Conservation (phyloP, 345 rosid genomes). For the Salix exigua region DNA sequence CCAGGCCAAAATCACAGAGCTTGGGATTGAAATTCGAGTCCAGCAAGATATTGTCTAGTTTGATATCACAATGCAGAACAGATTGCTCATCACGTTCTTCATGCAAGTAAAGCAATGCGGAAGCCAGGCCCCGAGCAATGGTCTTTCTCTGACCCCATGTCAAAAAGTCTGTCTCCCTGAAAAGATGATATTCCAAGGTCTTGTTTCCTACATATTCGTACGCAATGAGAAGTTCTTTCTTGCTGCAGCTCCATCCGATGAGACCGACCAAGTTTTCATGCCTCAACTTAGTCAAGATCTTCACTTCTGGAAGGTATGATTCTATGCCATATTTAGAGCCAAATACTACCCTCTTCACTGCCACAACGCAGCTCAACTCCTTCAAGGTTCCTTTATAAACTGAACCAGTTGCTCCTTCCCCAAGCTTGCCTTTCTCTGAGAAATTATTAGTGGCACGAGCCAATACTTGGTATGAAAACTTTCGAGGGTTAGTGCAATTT, state of each 20-base stretch:
- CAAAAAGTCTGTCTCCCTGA: background rate
- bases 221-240: background rate
- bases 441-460: background rate
- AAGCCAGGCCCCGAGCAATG: background rate
- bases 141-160: background rate
- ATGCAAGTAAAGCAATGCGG: slow-evolving; percentile 5
- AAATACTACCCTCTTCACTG: background rate
- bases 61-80: slow-evolving; percentile 4
- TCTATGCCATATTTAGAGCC: background rate
- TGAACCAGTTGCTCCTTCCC: background rate
- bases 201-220: background rate
- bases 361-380: background rate
- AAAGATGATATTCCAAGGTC: slow-evolving; percentile 3
- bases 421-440: background rate
- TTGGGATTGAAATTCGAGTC: background rate
- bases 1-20: slow-evolving; percentile 3
- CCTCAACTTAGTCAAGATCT: background rate
- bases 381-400: background rate
- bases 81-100: background rate
- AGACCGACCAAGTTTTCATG: slow-evolving; percentile 6
- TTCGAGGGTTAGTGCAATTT: background rate
- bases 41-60: slow-evolving; percentile 1
- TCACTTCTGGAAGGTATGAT: slow-evolving; percentile 3
- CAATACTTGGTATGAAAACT: background rate
- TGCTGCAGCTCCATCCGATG: background rate